Evolutionary conservation across 2,329 filamentous ascomycete species (phyloP), one percentile per base, ranked within the genome.

Genomic region (Talaromyces rugulosus): DNA sequence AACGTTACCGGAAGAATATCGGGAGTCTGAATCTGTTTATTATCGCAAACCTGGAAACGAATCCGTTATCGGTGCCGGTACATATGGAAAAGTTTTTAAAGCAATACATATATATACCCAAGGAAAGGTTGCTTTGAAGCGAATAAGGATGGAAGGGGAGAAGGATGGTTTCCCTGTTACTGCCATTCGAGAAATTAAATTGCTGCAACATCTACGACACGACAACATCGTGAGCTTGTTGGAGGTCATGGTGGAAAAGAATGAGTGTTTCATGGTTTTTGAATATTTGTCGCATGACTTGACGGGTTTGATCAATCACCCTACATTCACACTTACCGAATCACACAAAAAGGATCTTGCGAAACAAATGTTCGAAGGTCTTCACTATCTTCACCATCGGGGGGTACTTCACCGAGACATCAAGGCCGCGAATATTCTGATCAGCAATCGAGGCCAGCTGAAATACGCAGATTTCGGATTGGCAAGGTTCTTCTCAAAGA

Each of bases 261-360:
- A 98, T 68, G 93, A 98, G 76, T 99, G 95, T 75, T 99, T 96
- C 77, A 99, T 99, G 95, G 95, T 99, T 3, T 99, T 99, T 67
- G 95, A 99, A 75, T 99, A 99, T 72, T 83, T 98, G 34, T 94
- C 95, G 1, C 95, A 99, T 74, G 95, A 99, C 74, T 81, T 99
- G 64, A 99, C 95, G 2, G 95, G 95, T 14, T 82, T 99, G 34
- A 85, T 99, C 64, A 98, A 98, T 70, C 95, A 99, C 71, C 95
- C 95, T 0, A 89, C 89, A 0, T 99, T 96, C 77, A 89, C 88
- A 63, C 85, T 99, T 14, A 90, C 95, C 42, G 80, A 87, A 4
- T 87, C 89, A 0, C 93, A 98, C 74, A 96, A 92, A 77, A 99
- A 99, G 76, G 88, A 99, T 72, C 83, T 99, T 36, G 92, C 92